phyloP scores from a whole-genome alignment of 768 basidiomycete genomes.

The Amylocystis lapponica region DNA sequence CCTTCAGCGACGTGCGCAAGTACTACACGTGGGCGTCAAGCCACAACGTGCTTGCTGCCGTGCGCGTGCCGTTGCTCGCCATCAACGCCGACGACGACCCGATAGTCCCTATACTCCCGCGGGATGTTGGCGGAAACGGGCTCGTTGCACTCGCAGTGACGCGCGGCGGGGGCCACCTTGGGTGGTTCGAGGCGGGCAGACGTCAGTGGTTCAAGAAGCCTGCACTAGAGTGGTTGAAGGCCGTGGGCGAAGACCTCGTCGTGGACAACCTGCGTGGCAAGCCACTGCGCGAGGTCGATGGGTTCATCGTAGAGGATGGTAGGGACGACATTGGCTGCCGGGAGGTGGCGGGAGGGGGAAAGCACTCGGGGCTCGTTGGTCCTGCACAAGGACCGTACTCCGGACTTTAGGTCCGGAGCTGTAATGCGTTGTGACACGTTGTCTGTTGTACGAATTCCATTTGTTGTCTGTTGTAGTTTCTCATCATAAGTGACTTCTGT shows the following conservation, averaged over 20 bases:
- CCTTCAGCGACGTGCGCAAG: slow-evolving; percentile 37
- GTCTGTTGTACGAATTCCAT: too few species aligned
- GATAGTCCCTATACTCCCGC: slow-evolving; percentile 58
- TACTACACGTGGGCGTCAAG: slow-evolving; percentile 54
- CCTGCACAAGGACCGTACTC: too few species aligned
- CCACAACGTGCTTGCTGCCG: slow-evolving; percentile 49
- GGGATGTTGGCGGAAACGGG: slow-evolving; percentile 42
- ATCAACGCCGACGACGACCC: slow-evolving; percentile 78
- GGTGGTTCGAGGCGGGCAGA: slow-evolving; percentile 59
- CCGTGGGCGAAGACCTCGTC: slow-evolving; percentile 48
- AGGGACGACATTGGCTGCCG: slow-evolving; percentile 52
- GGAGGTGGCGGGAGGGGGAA: slow-evolving; percentile 48
- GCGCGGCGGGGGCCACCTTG: slow-evolving; percentile 67
- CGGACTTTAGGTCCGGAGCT: too few species aligned
- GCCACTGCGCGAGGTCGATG: slow-evolving; percentile 45
- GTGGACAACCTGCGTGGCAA: slow-evolving; percentile 26
- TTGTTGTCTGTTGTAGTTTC: too few species aligned
- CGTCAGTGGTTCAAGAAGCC: slow-evolving; percentile 64
- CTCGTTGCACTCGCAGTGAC: slow-evolving; percentile 60
- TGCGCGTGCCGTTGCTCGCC: slow-evolving; percentile 70
- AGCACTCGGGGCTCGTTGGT: too few species aligned
- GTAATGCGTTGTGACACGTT: too few species aligned
- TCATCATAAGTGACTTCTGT: too few species aligned
- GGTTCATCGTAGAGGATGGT: slow-evolving; percentile 56
- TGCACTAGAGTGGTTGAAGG: slow-evolving; percentile 65